Conservation (phyloP, 1,284 basidiomycete species). For the Cryptococcus sp. region DNA sequence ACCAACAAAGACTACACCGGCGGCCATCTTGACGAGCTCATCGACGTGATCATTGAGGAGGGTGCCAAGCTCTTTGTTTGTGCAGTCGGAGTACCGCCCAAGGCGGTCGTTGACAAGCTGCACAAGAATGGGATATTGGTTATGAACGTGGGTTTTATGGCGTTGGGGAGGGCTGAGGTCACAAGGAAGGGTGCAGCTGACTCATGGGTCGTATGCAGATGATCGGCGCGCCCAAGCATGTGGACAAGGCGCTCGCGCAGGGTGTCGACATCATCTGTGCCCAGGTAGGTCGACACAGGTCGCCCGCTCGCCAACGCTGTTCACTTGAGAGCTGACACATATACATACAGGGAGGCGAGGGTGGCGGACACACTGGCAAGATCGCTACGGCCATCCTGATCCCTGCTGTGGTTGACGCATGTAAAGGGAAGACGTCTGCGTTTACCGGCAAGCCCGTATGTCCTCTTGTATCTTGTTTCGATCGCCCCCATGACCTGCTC, state of each 20-base stretch:
- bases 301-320: not conserved
- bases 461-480: not conserved
- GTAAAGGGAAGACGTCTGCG: conserved; percentile 68
- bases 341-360: conserved; percentile 61
- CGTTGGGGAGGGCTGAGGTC: not conserved
- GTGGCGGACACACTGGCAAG: conserved; percentile 61
- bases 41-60: conserved; percentile 84
- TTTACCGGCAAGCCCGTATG: conserved; percentile 66
- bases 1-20: conserved; percentile 67
- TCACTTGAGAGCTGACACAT: conserved; percentile 4
- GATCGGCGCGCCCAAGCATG: conserved; percentile 86
- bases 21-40: conserved; percentile 64
- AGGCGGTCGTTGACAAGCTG: conserved; percentile 68
- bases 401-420: conserved; percentile 75
- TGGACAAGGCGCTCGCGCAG: conserved; percentile 68
- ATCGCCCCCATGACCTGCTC: not conserved
- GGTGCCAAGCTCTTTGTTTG: conserved; percentile 78
- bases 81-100: conserved; percentile 72
- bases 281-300: conserved; percentile 51
- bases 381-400: conserved; percentile 43
- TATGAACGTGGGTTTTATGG: conserved; percentile 66
- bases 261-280: conserved; percentile 86
- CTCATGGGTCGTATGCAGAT: conserved; percentile 57
- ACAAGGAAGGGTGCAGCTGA: conserved; percentile 3
- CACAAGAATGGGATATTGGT: conserved; percentile 75